Conservation (phyloP, 1,284 basidiomycete genomes). For the Termitomyces sp. region DNA sequence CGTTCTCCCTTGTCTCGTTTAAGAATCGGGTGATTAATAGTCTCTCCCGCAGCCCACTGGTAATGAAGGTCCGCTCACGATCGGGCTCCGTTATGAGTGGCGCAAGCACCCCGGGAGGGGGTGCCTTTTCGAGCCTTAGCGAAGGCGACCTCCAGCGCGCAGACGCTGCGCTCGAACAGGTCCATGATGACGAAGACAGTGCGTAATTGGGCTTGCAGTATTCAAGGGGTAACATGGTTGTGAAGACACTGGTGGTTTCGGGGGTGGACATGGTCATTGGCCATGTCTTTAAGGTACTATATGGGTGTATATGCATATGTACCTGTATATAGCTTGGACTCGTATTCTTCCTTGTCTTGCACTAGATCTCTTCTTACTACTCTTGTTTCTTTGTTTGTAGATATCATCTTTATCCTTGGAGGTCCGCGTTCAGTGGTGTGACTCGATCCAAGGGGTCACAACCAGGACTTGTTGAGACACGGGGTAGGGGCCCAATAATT, state of each 20-base stretch:
- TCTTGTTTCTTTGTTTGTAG: neutral
- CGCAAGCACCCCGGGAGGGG: constrained; percentile 83
- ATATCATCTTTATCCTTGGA: neutral
- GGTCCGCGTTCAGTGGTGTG: neutral
- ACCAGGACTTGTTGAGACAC: too few species aligned
- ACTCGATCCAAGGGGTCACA: too few species aligned
- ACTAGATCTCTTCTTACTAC: neutral
- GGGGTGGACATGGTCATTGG: neutral
- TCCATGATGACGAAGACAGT: constrained; percentile 30
- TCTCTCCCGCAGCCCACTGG: constrained; percentile 58
- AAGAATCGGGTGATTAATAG: neutral
- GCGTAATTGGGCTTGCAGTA: neutral
- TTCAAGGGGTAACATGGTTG: neutral
- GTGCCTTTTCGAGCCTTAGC: constrained; percentile 69
- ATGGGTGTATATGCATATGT: neutral
- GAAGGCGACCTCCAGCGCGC: constrained; percentile 81
- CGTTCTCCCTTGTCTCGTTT: constrained; percentile 9
- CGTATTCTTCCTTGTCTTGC: neutral
- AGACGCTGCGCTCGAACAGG: constrained; percentile 76
- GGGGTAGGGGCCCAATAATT: too few species aligned
- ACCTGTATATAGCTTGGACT: too few species aligned
- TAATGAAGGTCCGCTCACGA: constrained; percentile 88
- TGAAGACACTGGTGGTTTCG: neutral
- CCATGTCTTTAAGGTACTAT: neutral
- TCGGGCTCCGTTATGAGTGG: constrained; percentile 85